phyloP scores from a whole-genome alignment of 352 stramenopile genomes.

The Blastocystis sp. region DNA sequence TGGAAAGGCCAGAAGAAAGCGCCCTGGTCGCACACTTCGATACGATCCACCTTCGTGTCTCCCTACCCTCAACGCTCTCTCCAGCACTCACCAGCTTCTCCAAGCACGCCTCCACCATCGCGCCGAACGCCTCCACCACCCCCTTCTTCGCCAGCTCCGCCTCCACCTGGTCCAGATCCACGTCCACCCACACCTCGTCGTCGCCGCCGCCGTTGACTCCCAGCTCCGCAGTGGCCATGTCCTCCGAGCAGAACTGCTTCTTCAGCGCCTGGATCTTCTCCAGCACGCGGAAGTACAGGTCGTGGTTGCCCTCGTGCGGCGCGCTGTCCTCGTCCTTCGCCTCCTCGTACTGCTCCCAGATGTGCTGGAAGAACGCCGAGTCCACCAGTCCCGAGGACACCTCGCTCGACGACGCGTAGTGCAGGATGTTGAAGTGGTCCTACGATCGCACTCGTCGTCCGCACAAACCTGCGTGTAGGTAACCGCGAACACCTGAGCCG shows the following conservation, averaged over 20 bases:
- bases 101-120: not conserved
- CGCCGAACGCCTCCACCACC: not conserved
- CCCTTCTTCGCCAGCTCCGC: not conserved
- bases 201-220: not conserved
- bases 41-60: not conserved
- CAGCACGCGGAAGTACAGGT: not conserved
- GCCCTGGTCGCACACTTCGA: constrained; percentile 19
- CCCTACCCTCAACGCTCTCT: not conserved
- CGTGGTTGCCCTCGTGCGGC: not conserved
- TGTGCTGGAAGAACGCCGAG: not conserved
- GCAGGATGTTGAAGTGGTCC: constrained; percentile 9
- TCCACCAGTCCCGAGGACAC: constrained; percentile 20
- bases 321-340: not conserved
- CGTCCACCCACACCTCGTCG: not conserved
- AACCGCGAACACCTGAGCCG: constrained; percentile 33
- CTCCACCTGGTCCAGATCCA: not conserved
- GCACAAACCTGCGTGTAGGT: not conserved
- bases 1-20: not conserved
- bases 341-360: not conserved
- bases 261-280: not conserved
- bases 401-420: not conserved
- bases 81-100: not conserved
- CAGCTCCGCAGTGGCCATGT: not conserved
- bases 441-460: not conserved
- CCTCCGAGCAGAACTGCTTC: not conserved